Percentiles rank a stretch among this genome's conserved stretches.
phyloP scores from a whole-genome alignment of 257 asterid genomes.

The Salvia splendens region DNA sequence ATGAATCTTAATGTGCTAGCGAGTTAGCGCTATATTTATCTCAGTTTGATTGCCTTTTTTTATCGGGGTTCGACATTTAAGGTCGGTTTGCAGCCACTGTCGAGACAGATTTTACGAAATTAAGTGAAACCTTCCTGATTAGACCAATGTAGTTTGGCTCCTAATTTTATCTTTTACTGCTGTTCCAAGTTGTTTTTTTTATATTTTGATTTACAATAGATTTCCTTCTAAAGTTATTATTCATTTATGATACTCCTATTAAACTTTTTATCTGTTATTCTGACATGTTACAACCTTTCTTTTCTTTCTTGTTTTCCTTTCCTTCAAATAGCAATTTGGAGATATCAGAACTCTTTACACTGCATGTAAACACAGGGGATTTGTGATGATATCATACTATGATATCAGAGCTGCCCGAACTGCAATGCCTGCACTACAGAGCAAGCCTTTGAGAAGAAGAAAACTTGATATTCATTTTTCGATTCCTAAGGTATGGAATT shows the following conservation, averaged over 20 bases:
- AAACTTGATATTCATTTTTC: slow-evolving; percentile 83
- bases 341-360: slow-evolving; percentile 93
- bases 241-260: background rate
- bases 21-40: background rate
- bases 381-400: slow-evolving; percentile 98
- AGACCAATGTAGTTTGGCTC: slow-evolving; percentile 11
- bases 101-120: background rate
- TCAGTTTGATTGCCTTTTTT: background rate
- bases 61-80: background rate
- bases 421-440: slow-evolving; percentile 81
- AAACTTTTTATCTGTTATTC: slow-evolving; percentile 11
- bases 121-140: slow-evolving; percentile 1
- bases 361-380: slow-evolving; percentile 95
- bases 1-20: background rate
- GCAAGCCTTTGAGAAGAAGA: slow-evolving; percentile 71
- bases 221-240: background rate
- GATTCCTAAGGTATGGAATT: slow-evolving; percentile 63
- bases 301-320: background rate
- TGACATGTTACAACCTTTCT: slow-evolving; percentile 1
- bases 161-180: background rate
- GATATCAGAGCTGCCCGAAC: slow-evolving; percentile 95
- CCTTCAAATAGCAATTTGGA: slow-evolving; percentile 75
- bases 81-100: background rate
- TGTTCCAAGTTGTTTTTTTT: background rate
- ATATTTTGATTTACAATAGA: background rate